Evolutionary conservation across 2,329 filamentous ascomycete species (phyloP).

Genomic region (Xylaria multiplex): DNA sequence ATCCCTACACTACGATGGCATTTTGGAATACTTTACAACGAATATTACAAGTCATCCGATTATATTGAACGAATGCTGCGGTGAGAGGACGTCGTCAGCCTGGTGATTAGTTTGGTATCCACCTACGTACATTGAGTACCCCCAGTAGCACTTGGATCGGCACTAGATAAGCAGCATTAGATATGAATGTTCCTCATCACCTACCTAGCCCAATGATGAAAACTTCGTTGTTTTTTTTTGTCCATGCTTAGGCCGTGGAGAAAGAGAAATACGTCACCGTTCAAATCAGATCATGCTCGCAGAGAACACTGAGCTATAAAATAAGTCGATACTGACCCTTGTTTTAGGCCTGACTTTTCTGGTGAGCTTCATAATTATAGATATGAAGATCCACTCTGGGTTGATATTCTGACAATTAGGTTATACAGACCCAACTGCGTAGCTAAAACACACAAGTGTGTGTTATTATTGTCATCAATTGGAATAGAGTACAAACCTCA

Average conservation of each 20-base stretch:
- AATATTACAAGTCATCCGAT: not conserved
- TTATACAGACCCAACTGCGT: too few relatives aligned
- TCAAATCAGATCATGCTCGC: not conserved
- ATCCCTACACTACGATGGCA: not conserved
- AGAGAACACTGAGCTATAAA: not conserved
- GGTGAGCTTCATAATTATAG: not conserved
- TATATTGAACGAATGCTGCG: not conserved
- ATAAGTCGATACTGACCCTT: not conserved
- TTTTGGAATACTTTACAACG: not conserved
- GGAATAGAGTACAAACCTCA: too few relatives aligned
- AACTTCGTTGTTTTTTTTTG: too few relatives aligned
- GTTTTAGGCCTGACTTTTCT: not conserved
- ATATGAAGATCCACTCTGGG: not conserved
- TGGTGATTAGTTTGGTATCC: too few relatives aligned
- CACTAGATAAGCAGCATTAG: not conserved
- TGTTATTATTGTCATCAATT: too few relatives aligned
- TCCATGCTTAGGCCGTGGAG: too few relatives aligned
- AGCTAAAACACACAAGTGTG: too few relatives aligned
- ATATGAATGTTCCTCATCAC: not conserved
- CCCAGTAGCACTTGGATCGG: not conserved
- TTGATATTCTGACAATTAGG: too few relatives aligned
- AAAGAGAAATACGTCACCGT: not conserved
- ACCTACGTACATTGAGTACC: not conserved
- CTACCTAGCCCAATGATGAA: not conserved
- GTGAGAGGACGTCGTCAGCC: too few relatives aligned